phyloP scores from a whole-genome alignment of 768 basidiomycete genomes.

The Hemileccinum rubropunctum region DNA sequence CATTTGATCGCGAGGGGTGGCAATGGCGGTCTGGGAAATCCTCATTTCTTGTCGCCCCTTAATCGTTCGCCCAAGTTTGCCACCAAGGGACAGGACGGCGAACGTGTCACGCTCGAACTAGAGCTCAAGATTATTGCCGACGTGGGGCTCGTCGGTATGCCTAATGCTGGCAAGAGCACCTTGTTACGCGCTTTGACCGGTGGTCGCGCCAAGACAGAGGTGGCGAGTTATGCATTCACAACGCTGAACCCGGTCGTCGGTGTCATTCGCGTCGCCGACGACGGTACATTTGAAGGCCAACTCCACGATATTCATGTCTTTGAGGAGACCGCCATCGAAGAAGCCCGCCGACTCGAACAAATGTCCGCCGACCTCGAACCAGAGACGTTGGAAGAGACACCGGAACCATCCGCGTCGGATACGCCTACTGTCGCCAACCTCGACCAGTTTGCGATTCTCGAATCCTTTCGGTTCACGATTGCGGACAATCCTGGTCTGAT shows the following conservation, averaged over 20 bases:
- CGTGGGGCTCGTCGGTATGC: conserved; percentile 94
- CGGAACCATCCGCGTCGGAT: no score
- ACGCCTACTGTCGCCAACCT: conserved; percentile 8
- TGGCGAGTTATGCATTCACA: conserved; percentile 92
- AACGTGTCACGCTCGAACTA: conserved; percentile 76
- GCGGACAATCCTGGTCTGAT: conserved; percentile 97
- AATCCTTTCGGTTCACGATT: conserved; percentile 88
- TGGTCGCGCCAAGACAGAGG: conserved; percentile 76
- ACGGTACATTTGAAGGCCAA: conserved; percentile 71
- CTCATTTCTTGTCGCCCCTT: conserved; percentile 67
- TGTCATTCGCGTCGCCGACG: conserved; percentile 78
- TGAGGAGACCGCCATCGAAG: conserved; percentile 67
- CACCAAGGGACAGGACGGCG: conserved; percentile 68
- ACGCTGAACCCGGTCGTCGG: conserved; percentile 94
- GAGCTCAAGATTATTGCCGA: conserved; percentile 95
- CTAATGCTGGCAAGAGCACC: conserved; percentile 94
- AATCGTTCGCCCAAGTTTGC: conserved; percentile 88
- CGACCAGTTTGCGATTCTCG: conserved; percentile 56
- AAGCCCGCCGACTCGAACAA: conserved; percentile 35
- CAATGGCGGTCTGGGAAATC: conserved; percentile 81
- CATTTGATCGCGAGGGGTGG: conserved; percentile 78
- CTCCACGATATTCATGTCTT: conserved; percentile 48
- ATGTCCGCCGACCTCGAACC: no score
- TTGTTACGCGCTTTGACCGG: conserved; percentile 86
- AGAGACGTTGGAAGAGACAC: background rate